phyloP scores from a whole-genome alignment of 2,329 filamentous ascomycete genomes.

The Beauveria sp. region DNA sequence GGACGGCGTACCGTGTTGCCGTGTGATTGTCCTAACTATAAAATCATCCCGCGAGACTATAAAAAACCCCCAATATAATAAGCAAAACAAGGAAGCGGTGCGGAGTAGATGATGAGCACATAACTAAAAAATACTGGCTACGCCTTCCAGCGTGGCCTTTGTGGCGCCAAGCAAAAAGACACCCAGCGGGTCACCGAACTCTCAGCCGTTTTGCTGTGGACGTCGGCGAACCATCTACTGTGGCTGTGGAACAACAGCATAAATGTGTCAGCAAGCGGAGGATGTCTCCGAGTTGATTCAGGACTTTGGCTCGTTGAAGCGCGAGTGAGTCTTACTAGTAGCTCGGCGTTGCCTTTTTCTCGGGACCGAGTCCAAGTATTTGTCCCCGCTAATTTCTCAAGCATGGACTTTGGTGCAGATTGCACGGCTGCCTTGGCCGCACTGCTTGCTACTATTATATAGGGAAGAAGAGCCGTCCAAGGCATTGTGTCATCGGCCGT shows the following conservation, averaged over 20 bases:
- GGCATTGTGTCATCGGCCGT: neutral
- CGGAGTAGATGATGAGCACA: neutral
- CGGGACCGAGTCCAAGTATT: too few species aligned
- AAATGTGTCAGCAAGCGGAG: neutral
- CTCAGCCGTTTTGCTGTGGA: neutral
- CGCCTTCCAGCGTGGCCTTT: neutral
- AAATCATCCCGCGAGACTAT: neutral
- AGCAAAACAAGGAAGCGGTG: neutral
- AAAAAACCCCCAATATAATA: neutral
- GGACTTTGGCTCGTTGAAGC: too few species aligned
- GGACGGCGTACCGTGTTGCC: neutral
- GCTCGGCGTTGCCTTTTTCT: too few species aligned
- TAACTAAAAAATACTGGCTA: too few species aligned
- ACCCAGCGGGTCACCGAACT: neutral
- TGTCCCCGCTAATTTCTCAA: too few species aligned
- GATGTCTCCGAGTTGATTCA: neutral
- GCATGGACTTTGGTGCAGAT: too few species aligned
- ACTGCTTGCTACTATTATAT: too few species aligned
- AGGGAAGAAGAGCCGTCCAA: neutral
- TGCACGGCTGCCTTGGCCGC: too few species aligned
- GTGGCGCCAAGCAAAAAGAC: neutral
- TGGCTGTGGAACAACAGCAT: neutral
- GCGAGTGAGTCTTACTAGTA: too few species aligned
- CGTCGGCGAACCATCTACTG: neutral
- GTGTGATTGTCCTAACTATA: neutral